Evolutionary conservation across 179 eudicot species (phyloP).

Genomic region (Nepenthes alata): DNA sequence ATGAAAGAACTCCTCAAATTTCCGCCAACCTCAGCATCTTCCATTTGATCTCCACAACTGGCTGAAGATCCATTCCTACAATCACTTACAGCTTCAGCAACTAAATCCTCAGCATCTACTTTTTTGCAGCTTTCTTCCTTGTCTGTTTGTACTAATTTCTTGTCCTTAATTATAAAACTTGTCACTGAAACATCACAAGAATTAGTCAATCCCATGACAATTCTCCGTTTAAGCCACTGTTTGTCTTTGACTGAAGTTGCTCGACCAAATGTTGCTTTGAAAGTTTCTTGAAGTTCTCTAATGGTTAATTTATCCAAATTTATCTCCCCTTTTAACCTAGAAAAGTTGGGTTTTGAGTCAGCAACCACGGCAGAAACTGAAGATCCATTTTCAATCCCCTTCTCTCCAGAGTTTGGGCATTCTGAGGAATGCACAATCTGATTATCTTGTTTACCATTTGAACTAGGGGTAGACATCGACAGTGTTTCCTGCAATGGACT

Average conservation of each 20-base stretch:
- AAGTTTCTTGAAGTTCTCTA: constrained; percentile 88
- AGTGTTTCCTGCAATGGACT: constrained; percentile 30
- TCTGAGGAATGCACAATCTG: constrained; percentile 22
- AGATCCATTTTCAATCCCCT: constrained; percentile 19
- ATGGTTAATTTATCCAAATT: constrained; percentile 65
- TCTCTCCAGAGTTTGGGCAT: constrained; percentile 23
- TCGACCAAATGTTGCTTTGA: constrained; percentile 89
- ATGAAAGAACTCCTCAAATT: constrained; percentile 21
- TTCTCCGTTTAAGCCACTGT: constrained; percentile 91
- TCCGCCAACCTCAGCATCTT: constrained; percentile 17
- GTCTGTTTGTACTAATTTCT: constrained; percentile 31
- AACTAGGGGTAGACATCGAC: constrained; percentile 16
- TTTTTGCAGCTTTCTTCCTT: constrained; percentile 24
- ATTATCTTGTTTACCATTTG: constrained; percentile 15
- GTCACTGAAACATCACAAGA: constrained; percentile 71
- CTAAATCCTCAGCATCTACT: constrained; percentile 20
- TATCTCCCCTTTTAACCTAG: constrained; percentile 65
- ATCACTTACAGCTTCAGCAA: constrained; percentile 26
- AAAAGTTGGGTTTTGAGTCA: constrained; percentile 58
- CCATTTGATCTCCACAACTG: constrained; percentile 17
- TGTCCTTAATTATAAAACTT: constrained; percentile 46
- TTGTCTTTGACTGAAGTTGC: constrained; percentile 89
- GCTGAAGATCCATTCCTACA: constrained; percentile 21
- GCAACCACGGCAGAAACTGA: constrained; percentile 17
- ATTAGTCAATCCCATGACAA: constrained; percentile 82